Base-by-base conservation (phyloP, 2,329 filamentous ascomycete genomes). In the Cercospora nicotianae region DNA sequence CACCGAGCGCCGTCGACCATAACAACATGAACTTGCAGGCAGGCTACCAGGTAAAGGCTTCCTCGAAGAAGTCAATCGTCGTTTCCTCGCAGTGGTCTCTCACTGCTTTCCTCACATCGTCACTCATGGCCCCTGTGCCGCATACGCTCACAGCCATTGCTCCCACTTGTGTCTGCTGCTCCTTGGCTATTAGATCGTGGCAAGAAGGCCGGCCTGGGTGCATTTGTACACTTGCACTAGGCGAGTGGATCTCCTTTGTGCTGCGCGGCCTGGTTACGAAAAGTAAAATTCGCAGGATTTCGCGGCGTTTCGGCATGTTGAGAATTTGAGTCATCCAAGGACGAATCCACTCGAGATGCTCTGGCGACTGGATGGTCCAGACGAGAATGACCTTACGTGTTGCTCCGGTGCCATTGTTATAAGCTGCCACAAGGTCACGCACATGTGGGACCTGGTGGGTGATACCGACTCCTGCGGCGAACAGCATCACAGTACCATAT, bases 381-480 rank as follows among this genome's bases (percentile, higher is more conserved):
- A 97, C 88, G 7, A 98, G 87, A 1, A 90, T 92, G 58, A 98
- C 82, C 48, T 90, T 89, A 62, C 93, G 90, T 3, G 92, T 93
- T 4, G 94, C 93, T 42, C 93, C 89, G 0, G 89, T 93, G 67
- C 73, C 90, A 87, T 92, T 81, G 83, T 84, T 83, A 83, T 87
- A 75, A 79, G 83, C 80, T 60, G 79, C 79, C 51, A 84, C 82
- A 18, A 84, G 80, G 67, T 95, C 90, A 65, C 89, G 90, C 8
- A 97, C 86, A 79, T 96, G 96, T 36, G 93, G 92, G 31, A 98
- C 87, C 78, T 96, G 93, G 79, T 98, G 94, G 0, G 94, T 97
- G 80, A 99, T 98, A 70, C 95, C 95, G 5, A 95, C 93, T 66
- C 94, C 92, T 66, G 93, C 94, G 12, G 94, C 94, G 77, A 97